Percentiles rank a stretch among this genome's conserved stretches.
Evolutionary conservation across 1,139 yeast species (phyloP).

Genomic region (Candida sanyaensis): DNA sequence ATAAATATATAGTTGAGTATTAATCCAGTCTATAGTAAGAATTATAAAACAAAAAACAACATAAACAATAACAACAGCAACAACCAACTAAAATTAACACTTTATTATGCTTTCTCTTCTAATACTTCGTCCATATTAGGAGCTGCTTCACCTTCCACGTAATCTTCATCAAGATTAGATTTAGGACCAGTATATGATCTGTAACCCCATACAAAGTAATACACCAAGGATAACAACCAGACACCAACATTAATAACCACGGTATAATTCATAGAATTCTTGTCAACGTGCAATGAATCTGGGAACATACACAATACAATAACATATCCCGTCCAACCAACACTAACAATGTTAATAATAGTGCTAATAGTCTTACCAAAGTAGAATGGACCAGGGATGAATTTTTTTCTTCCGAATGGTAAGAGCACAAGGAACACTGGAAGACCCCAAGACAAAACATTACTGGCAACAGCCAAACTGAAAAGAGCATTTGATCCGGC

Average conservation of each 20-base stretch:
- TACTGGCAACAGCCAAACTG: constrained; percentile 51
- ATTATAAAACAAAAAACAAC: neutral
- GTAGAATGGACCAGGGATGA: constrained; percentile 65
- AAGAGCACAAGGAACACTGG: constrained; percentile 32
- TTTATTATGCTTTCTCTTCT: neutral
- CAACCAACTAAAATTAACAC: neutral
- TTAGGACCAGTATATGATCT: constrained; percentile 35
- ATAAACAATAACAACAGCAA: neutral
- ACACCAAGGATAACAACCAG: constrained; percentile 30
- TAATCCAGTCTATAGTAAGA: too few relatives aligned
- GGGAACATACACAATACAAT: constrained; percentile 45
- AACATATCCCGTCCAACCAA: constrained; percentile 30
- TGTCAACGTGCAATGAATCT: constrained; percentile 25
- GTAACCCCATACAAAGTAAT: constrained; percentile 31
- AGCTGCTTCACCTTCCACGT: constrained; percentile 1
- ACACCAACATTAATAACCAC: constrained; percentile 36
- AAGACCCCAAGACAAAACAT: constrained; percentile 40
- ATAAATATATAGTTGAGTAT: too few relatives aligned
- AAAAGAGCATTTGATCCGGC: constrained; percentile 59
- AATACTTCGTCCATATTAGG: constrained; percentile 2
- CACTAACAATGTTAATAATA: constrained; percentile 24
- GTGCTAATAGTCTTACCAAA: constrained; percentile 54
- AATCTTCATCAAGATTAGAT: constrained; percentile 25
- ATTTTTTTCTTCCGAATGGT: constrained; percentile 44
- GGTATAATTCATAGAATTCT: constrained; percentile 38